Evolutionary conservation across 2,329 filamentous ascomycete genomes (phyloP), one percentile per base, ranked within the genome.

Genomic region (Ophiostoma angusticollis): DNA sequence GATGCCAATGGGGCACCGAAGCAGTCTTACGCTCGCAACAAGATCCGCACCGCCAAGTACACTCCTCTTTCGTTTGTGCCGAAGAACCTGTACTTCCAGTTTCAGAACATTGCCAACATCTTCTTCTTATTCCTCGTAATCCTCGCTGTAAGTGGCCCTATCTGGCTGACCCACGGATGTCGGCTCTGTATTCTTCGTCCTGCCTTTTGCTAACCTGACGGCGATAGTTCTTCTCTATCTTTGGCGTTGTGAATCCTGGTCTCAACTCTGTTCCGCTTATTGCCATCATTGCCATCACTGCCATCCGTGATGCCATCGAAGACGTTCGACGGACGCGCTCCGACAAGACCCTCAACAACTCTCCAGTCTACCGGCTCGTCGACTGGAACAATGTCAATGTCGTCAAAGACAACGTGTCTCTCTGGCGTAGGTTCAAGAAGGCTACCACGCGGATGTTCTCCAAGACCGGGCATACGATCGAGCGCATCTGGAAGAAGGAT

Each of bases 101-200:
- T 98, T 56, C 89, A 98, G 62, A 96, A 96, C 55, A 81, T 98
- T 53, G 91, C 91, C 55, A 98, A 98, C 59, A 80, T 96, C 39
- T 98, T 96, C 64, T 98, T 98, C 71, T 68, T 96, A 50, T 95
- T 96, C 63, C 73, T 89, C 52, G 87, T 95, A 56, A 93, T 98
- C 55, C 72, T 98, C 44, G 79, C 80, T 54, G 91, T 96, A 79
- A 70, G 87, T 72, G 40, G 31, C 37, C 7, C 57, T 35, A 31
- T 27, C 17, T 12, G 41, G 17, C 35, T 24, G 21, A 30, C 40
- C 23, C 12, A 6, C 18, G 23, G 29, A 9, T 19, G 3, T n/a
- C 14, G 8, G 4, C 23, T 18, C 16, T 23, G 13, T 35, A 16
- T 3, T 9, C 5, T 1, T n/a, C 6, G 9, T 7, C 1, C 6